Conservation (phyloP, 768 basidiomycete genomes). For the Boletus vinaceobasis region DNA sequence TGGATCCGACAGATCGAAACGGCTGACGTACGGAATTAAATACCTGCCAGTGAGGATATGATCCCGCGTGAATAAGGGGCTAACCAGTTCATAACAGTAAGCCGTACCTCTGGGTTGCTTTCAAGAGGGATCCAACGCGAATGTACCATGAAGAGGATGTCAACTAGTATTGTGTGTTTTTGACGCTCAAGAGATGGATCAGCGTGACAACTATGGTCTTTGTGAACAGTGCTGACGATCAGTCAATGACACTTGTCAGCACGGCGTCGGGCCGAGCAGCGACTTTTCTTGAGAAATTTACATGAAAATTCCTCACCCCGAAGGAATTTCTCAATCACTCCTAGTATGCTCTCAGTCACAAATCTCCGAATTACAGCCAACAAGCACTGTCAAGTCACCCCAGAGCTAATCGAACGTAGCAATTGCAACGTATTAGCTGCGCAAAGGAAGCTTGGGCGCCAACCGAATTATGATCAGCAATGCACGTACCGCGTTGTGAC, state of each 20-base stretch:
- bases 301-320: too few species aligned
- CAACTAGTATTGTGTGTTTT: background rate
- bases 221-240: background rate
- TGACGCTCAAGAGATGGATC: background rate
- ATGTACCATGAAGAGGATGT: slow-evolving; percentile 16
- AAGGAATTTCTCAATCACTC: background rate
- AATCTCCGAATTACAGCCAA: background rate
- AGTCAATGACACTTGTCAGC: background rate
- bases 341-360: background rate
- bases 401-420: background rate
- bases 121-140: slow-evolving; percentile 77
- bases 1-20: background rate
- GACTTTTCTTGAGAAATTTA: too few species aligned
- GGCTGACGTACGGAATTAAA: slow-evolving; percentile 28
- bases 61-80: slow-evolving; percentile 3
- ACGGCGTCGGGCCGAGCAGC: too few species aligned
- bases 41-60: slow-evolving; percentile 16
- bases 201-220: background rate
- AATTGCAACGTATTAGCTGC: background rate
- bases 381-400: background rate
- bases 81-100: background rate
- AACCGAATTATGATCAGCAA: too few species aligned
- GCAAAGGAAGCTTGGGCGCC: too few species aligned
- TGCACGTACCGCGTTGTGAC: too few species aligned
- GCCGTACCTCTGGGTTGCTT: slow-evolving; percentile 58